Conservation (phyloP, 1,284 basidiomycete species). For the Fistulinella staudtii region DNA sequence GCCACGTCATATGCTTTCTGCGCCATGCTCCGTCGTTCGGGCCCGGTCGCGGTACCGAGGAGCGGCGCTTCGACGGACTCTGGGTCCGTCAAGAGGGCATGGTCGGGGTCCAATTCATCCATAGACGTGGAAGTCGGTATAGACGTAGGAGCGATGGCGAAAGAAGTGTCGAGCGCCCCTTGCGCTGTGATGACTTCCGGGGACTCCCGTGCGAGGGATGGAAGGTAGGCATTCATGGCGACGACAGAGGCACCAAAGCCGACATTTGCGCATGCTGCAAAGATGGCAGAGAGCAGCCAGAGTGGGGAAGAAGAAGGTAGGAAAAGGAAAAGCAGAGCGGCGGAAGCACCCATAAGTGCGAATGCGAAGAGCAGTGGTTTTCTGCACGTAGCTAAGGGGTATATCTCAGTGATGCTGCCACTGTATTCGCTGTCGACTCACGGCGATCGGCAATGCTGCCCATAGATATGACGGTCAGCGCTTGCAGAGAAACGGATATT, state of each 20-base stretch:
- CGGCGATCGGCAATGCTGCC: constrained; percentile 84
- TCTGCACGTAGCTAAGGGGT: constrained; percentile 62
- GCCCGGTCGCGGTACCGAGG: constrained; percentile 21
- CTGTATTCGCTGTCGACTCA: constrained; percentile 39
- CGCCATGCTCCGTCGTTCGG: constrained; percentile 1
- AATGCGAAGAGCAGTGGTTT: constrained; percentile 76
- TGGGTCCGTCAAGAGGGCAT: no score
- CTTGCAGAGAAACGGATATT: constrained; percentile 80
- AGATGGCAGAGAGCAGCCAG: constrained; percentile 61
- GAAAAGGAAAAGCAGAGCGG: constrained; percentile 67
- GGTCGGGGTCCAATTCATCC: no score
- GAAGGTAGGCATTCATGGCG: constrained; percentile 87
- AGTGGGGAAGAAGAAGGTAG: constrained; percentile 64
- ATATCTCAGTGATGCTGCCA: neutral
- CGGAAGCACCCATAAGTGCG: constrained; percentile 63
- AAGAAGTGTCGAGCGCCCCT: constrained; percentile 30
- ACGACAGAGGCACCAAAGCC: constrained; percentile 82
- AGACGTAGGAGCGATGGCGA: constrained; percentile 14
- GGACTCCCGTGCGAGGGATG: constrained; percentile 64
- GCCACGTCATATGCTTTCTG: constrained; percentile 43
- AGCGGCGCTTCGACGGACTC: constrained; percentile 23
- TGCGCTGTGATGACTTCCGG: constrained; percentile 53
- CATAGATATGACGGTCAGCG: constrained; percentile 86
- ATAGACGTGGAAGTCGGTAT: constrained; percentile 18
- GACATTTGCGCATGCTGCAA: constrained; percentile 75